Base-by-base conservation (phyloP, 1,139 yeast genomes). In the Kodamaea derodonti region DNA sequence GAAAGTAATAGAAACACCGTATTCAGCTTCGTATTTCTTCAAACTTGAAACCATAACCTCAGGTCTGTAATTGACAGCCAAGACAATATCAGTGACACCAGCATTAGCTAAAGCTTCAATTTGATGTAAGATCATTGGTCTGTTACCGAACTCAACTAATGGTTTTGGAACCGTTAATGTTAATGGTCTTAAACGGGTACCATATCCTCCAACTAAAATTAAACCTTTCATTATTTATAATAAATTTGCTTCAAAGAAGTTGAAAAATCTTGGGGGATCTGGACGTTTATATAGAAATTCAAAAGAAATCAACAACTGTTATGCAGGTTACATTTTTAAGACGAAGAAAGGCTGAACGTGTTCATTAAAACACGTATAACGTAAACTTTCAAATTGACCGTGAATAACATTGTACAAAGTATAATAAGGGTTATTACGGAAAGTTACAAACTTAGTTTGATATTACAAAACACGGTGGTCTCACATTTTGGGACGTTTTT, bases 51-150 rank as follows among this genome's bases (percentile, higher is more conserved):
- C 97, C 99, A 94, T 94, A 48, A 88, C 95, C 71, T 94, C 98
- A 43, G 99, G 98, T 67, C 97, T 84, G 79, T 94, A 94, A 80
- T 92, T 94, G 54, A 94, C 99, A 43, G 99, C 99, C 54, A 94
- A 73, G 34, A 94, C 98, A 55, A 94, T 90, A 66, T 94, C 99
- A 43, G 96, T 94, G 62, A 92, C 97, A 62, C 99, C 99, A 52
- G 98, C 98, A 47, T 83, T 82, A 45, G 98, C 97, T 50, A 94
- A 76, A 36, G 97, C 96, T 72, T 92, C 97, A 59, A 94, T 88
- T 73, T 94, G 99, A 66, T 94, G 98, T 56, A 87, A 74, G 54
- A 84, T 84, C 94, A 84, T 84, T 56, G 98, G 97, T 73, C 94
- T 85, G 84, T 92, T 92, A 62, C 88, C 98, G 57, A 92, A 92